These are phyloP conservation scores for Pseudotulostoma volvatum DNA, from an alignment of 495 filamentous ascomycete species.

Conservation along the genomic window DNA sequence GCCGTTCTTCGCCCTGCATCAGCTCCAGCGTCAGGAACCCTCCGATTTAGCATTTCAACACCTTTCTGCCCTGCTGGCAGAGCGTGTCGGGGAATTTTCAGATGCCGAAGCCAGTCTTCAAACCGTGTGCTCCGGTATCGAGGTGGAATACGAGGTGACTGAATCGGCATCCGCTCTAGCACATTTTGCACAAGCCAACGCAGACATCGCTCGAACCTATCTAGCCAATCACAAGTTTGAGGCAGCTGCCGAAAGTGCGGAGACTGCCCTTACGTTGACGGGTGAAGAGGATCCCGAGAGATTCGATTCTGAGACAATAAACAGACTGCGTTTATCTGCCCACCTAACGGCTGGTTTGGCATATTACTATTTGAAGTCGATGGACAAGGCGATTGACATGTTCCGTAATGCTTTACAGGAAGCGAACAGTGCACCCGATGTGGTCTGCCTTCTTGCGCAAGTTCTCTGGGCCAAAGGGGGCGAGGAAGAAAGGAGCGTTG, in stretches of 20 bases:
- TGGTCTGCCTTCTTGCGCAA: constrained; percentile 74
- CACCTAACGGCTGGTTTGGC: constrained; percentile 77
- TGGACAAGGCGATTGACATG: constrained; percentile 52
- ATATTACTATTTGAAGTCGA: constrained; percentile 47
- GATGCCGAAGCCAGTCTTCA: constrained; percentile 51
- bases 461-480: constrained; percentile 84
- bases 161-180: constrained; percentile 58
- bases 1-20: constrained; percentile 77
- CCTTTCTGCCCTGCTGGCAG: constrained; percentile 62
- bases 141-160: constrained; percentile 66
- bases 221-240: constrained; percentile 49
- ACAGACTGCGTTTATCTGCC: constrained; percentile 59
- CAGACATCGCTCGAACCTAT: constrained; percentile 66
- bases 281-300: constrained; percentile 36
- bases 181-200: constrained; percentile 66
- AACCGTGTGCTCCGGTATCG: constrained; percentile 46
- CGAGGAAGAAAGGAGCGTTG: constrained; percentile 53
- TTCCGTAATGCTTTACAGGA: constrained; percentile 73
- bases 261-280: constrained; percentile 54
- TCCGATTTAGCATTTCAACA: constrained; percentile 55
- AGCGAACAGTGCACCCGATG: constrained; percentile 60
- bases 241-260: constrained; percentile 53
- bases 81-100: constrained; percentile 51
- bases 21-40: constrained; percentile 52
- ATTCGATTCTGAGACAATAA: constrained; percentile 39